phyloP scores from a whole-genome alignment of 148 eudicot species.

The Arbutus unedo region DNA sequence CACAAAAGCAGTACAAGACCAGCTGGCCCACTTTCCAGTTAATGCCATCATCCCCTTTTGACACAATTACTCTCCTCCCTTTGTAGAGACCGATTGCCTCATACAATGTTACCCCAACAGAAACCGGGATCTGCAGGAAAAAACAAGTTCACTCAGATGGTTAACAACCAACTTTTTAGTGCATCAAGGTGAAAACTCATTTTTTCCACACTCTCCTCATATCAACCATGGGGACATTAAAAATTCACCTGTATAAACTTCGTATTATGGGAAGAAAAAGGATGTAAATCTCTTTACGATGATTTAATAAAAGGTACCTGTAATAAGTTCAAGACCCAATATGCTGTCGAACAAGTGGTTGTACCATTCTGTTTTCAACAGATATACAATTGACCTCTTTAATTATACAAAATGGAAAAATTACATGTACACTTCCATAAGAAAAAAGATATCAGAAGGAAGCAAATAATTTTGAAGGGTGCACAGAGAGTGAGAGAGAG shows the following conservation, averaged over 20 bases:
- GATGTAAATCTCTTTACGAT: neutral
- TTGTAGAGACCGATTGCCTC: conserved; percentile 71
- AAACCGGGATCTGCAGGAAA: conserved; percentile 61
- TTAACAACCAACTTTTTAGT: neutral
- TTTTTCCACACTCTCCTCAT: neutral
- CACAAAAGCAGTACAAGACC: conserved; percentile 49
- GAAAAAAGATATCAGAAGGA: neutral
- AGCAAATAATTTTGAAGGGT: neutral
- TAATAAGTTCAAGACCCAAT: conserved; percentile 74
- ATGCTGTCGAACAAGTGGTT: conserved; percentile 51
- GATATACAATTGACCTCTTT: neutral
- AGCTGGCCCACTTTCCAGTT: conserved; percentile 54
- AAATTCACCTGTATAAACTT: neutral
- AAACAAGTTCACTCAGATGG: neutral
- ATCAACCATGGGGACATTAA: neutral
- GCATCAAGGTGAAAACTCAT: neutral
- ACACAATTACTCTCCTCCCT: conserved; percentile 62
- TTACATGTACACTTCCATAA: neutral
- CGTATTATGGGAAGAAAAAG: neutral
- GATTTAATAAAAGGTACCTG: conserved; percentile 48
- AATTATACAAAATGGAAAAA: neutral
- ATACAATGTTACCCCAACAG: conserved; percentile 60
- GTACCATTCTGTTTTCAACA: conserved; percentile 51
- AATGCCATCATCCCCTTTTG: conserved; percentile 49
- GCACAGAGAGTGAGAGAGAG: neutral